Evolutionary conservation across 768 basidiomycete genomes (phyloP).

Genomic region (Tulasnella sp.): DNA sequence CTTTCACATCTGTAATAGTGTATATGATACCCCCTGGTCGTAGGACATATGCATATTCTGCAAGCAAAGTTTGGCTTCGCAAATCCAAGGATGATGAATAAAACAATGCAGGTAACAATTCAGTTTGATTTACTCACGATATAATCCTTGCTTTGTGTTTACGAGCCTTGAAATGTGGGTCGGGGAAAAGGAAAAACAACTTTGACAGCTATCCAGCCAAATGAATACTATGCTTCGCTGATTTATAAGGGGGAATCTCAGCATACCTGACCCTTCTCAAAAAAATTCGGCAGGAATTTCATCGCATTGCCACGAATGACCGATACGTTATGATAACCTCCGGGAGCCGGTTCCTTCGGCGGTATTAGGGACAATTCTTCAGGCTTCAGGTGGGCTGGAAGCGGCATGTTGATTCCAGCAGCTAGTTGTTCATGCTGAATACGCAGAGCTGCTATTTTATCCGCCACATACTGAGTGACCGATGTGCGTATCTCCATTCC

Average conservation of each 20-base stretch:
- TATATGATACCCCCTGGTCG: slow-evolving; percentile 91
- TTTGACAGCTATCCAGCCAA: slow-evolving; percentile 43
- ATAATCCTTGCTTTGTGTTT: slow-evolving; percentile 99
- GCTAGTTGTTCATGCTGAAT: slow-evolving; percentile 29
- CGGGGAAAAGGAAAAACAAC: slow-evolving; percentile 96
- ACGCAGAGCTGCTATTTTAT: slow-evolving; percentile 89
- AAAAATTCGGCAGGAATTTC: slow-evolving; percentile 98
- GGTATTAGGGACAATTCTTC: slow-evolving; percentile 11
- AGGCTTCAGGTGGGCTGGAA: background rate
- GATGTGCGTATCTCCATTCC: slow-evolving; percentile 96
- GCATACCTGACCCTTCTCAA: slow-evolving; percentile 62
- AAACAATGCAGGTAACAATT: no score
- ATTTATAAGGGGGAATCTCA: no score
- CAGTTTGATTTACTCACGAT: slow-evolving; percentile 32
- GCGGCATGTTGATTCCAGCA: slow-evolving; percentile 3
- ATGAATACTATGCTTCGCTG: background rate
- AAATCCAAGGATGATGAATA: background rate
- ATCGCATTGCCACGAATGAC: slow-evolving; percentile 93
- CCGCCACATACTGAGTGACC: slow-evolving; percentile 90
- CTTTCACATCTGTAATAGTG: slow-evolving; percentile 93
- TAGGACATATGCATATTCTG: slow-evolving; percentile 92
- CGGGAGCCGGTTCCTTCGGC: slow-evolving; percentile 20
- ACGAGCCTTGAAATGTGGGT: slow-evolving; percentile 94
- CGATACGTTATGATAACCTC: slow-evolving; percentile 75
- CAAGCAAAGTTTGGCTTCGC: slow-evolving; percentile 74